These are phyloP conservation scores for Musa troglodytarum DNA, from an alignment of 176 grass and related monocot genomes.

Conservation along the genomic window DNA sequence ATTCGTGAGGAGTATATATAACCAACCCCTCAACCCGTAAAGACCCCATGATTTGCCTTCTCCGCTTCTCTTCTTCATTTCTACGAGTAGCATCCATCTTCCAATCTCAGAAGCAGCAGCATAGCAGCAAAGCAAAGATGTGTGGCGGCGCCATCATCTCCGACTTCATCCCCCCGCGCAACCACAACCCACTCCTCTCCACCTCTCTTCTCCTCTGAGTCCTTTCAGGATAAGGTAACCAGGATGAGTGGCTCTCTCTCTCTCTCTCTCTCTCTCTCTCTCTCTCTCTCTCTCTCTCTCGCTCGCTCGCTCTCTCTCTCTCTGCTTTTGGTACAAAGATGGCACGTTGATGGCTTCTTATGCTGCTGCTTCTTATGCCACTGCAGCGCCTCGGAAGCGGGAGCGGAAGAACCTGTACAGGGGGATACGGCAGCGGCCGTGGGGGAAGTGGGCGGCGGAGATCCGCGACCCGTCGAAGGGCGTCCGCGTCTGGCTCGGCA, in stretches of 20 bases:
- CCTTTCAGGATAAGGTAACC: background rate
- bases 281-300: background rate
- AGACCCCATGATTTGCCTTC: no score
- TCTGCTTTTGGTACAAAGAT: background rate
- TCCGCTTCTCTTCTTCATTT: no score
- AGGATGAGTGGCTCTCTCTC: no score
- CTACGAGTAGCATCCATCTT: no score
- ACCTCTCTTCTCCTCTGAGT: no score
- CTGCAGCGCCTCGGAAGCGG: slow-evolving; percentile 33
- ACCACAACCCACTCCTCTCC: background rate
- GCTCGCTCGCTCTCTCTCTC: background rate
- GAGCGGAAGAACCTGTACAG: slow-evolving; percentile 68
- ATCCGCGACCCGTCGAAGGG: slow-evolving; percentile 56
- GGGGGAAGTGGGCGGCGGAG: slow-evolving; percentile 51
- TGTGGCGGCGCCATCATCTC: background rate
- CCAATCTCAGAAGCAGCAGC: no score
- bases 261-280: background rate
- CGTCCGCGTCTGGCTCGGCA: slow-evolving; percentile 86
- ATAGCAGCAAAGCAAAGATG: background rate
- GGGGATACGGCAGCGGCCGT: slow-evolving; percentile 55
- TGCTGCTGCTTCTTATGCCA: background rate
- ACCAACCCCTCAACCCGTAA: no score
- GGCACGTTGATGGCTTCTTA: background rate
- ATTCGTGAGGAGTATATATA: no score
- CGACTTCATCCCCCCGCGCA: background rate